Conservation (phyloP, 345 rosid genomes). For the Citrus sp. region DNA sequence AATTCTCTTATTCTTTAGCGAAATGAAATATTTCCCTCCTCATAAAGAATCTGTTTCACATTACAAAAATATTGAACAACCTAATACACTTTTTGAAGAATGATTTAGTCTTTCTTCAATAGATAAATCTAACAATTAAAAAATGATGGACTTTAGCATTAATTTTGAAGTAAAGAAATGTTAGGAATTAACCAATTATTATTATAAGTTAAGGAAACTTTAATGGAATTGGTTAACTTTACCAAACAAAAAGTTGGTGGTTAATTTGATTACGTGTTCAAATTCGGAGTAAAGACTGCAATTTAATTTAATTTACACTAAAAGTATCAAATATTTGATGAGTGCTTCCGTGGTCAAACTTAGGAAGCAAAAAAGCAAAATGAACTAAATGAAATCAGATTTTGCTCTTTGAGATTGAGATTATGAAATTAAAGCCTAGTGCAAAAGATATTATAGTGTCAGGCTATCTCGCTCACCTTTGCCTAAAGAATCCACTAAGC, state of each 20-base stretch:
- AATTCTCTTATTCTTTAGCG: background rate
- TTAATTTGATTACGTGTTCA: background rate
- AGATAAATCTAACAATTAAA: too few species aligned
- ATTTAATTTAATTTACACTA: background rate
- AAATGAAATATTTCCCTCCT: too few species aligned
- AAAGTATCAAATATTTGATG: background rate
- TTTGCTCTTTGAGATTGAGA: conserved; percentile 8
- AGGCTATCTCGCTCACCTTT: conserved; percentile 27
- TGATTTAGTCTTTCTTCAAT: too few species aligned
- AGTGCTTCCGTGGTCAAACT: background rate
- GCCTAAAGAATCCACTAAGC: conserved; percentile 34
- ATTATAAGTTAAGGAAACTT: too few species aligned
- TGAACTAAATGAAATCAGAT: conserved; percentile 3
- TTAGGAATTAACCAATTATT: too few species aligned
- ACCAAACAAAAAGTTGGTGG: too few species aligned
- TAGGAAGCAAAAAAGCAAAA: background rate
- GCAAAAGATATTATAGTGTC: conserved; percentile 15
- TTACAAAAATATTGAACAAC: too few species aligned
- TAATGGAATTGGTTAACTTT: too few species aligned
- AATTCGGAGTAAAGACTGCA: background rate
- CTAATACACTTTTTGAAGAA: too few species aligned
- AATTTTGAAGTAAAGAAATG: too few species aligned
- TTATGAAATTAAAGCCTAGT: conserved; percentile 20
- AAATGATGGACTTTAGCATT: too few species aligned
- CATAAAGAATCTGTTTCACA: too few species aligned